phyloP scores from a whole-genome alignment of 2,329 filamentous ascomycete genomes.

The Calonectria leucothoes region DNA sequence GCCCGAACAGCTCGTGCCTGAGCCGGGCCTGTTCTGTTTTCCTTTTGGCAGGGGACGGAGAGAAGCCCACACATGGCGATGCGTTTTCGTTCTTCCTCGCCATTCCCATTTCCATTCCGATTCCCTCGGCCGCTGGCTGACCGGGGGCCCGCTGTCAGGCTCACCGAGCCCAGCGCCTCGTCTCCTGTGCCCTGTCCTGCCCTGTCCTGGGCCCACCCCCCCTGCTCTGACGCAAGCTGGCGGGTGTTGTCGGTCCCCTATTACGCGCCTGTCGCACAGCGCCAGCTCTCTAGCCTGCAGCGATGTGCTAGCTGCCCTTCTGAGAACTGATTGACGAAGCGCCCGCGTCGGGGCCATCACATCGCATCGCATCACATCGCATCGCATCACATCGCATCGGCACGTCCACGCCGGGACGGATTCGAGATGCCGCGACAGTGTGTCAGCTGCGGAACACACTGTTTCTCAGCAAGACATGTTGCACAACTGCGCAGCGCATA shows the following conservation, averaged over 20 bases:
- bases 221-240: slow-evolving; percentile 18
- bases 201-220: not conserved
- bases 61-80: not conserved
- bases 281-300: not conserved
- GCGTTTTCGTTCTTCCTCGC: not conserved
- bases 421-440: slow-evolving; percentile 6
- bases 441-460: not conserved
- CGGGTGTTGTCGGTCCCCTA: not conserved
- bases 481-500: not conserved
- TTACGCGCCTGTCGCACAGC: slow-evolving; percentile 5
- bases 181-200: not conserved
- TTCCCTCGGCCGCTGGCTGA: slow-evolving; percentile 6
- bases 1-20: not conserved
- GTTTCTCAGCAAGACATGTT: not conserved
- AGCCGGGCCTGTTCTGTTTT: not conserved
- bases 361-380: too few relatives aligned
- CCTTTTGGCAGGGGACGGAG: not conserved
- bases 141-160: slow-evolving; percentile 18
- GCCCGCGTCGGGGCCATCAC: too few relatives aligned
- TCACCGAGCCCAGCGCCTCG: slow-evolving; percentile 28
- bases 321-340: not conserved
- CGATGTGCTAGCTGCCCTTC: not conserved
- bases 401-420: not conserved
- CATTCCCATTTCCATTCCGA: not conserved
- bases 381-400: too few relatives aligned